Percentiles rank a stretch among this genome's conserved stretches.
phyloP scores from a whole-genome alignment of 2,329 filamentous ascomycete genomes.

The Colletotrichum lupini region DNA sequence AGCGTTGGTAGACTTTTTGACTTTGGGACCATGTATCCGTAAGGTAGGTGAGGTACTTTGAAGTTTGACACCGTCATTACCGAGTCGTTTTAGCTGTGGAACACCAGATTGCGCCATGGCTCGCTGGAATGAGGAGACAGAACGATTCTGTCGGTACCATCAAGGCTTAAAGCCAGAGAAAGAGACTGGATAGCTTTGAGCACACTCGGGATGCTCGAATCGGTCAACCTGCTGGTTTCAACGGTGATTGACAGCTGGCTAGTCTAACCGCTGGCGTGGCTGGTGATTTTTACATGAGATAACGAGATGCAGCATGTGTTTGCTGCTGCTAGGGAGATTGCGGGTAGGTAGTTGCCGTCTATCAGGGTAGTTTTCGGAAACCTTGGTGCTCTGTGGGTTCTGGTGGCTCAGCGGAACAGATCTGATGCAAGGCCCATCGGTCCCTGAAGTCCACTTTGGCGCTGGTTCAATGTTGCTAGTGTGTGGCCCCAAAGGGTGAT shows the following conservation, averaged over 20 bases:
- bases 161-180: conserved; percentile 3
- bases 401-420: not conserved
- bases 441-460: not conserved
- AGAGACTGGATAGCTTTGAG: not conserved
- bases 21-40: not conserved
- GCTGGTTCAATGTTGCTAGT: not conserved
- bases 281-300: conserved; percentile 25
- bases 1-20: not conserved
- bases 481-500: not conserved
- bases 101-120: conserved; percentile 31
- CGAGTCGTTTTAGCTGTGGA: not conserved
- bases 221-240: not conserved
- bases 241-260: conserved; percentile 11
- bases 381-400: too few relatives aligned
- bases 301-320: conserved; percentile 9
- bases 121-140: conserved; percentile 22
- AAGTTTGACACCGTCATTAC: not conserved
- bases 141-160: conserved; percentile 2
- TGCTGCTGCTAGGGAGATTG: conserved; percentile 2
- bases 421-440: conserved; percentile 12
- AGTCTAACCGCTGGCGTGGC: not conserved
- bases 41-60: not conserved
- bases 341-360: not conserved
- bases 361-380: conserved; percentile 6
- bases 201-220: not conserved